Conservation (phyloP, 1,284 basidiomycete genomes). For the Anthracocystis walkeri region DNA sequence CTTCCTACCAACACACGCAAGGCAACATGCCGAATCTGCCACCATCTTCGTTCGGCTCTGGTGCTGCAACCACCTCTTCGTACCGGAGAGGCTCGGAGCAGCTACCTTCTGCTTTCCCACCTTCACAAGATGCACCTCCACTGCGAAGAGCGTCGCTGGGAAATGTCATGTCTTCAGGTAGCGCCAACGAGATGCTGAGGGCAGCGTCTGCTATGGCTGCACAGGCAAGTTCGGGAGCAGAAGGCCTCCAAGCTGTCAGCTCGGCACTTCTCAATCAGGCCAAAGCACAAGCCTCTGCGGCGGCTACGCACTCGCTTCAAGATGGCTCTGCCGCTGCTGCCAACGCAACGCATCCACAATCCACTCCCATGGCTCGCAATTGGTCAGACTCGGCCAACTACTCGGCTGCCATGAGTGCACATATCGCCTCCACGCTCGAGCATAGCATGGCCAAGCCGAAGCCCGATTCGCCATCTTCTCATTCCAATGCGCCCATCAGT, state of each 20-base stretch:
- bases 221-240: constrained; percentile 49
- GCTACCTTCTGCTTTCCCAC: constrained; percentile 4
- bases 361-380: constrained; percentile 38
- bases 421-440: constrained; percentile 42
- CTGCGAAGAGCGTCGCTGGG: constrained; percentile 35
- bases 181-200: constrained; percentile 53
- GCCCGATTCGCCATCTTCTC: background rate
- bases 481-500: constrained; percentile 17
- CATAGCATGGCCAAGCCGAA: constrained; percentile 25
- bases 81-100: constrained; percentile 44
- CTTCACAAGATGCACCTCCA: background rate
- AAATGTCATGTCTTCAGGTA: constrained; percentile 16
- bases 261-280: constrained; percentile 54
- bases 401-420: constrained; percentile 57
- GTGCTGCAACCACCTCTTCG: constrained; percentile 11
- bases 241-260: constrained; percentile 55
- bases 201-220: constrained; percentile 55
- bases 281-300: constrained; percentile 43
- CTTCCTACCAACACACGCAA: background rate
- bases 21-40: constrained; percentile 38
- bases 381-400: constrained; percentile 46
- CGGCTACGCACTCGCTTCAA: constrained; percentile 17
- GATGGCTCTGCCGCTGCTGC: background rate
- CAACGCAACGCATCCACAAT: constrained; percentile 11
- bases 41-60: constrained; percentile 21